Percentiles rank a stretch among this genome's conserved stretches.
phyloP scores from a whole-genome alignment of 163 green algal genomes.

The Smithsoniella earleae region DNA sequence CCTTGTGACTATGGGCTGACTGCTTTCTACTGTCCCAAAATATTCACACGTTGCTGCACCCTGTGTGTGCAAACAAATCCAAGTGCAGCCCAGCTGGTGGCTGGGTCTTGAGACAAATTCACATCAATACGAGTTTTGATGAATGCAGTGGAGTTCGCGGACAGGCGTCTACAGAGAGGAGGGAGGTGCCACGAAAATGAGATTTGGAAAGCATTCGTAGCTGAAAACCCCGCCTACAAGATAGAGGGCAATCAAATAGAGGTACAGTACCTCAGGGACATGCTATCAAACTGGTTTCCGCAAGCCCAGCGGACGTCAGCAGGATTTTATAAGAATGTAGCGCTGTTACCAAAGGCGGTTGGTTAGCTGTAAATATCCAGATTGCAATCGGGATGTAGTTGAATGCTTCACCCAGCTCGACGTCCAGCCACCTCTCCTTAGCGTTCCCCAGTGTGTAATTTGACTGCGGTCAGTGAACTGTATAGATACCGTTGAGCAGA shows the following conservation, averaged over 20 bases:
- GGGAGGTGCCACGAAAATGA: constrained; percentile 65
- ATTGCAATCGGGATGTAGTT: too few species aligned
- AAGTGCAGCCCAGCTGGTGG: too few species aligned
- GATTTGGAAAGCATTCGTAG: constrained; percentile 46
- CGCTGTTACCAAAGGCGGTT: constrained; percentile 30
- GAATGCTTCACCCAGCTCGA: too few species aligned
- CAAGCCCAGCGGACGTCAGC: constrained; percentile 44
- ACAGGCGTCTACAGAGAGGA: constrained; percentile 43
- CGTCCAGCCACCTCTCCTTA: too few species aligned
- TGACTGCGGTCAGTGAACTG: too few species aligned
- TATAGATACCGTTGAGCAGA: too few species aligned
- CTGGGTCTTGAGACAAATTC: neutral
- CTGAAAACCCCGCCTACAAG: constrained; percentile 39
- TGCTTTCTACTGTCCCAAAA: too few species aligned
- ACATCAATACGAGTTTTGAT: neutral
- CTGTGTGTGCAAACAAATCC: too few species aligned
- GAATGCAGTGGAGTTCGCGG: constrained; percentile 50
- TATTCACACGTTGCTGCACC: neutral
- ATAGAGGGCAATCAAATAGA: constrained; percentile 37
- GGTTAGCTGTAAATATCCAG: too few species aligned
- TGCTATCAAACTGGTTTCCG: constrained; percentile 65
- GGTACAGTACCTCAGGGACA: constrained; percentile 47
- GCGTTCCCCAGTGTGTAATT: too few species aligned
- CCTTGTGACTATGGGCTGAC: too few species aligned
- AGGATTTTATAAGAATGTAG: constrained; percentile 54